phyloP scores from a whole-genome alignment of 2,329 filamentous ascomycete genomes.

The Colletotrichum zoysiae region DNA sequence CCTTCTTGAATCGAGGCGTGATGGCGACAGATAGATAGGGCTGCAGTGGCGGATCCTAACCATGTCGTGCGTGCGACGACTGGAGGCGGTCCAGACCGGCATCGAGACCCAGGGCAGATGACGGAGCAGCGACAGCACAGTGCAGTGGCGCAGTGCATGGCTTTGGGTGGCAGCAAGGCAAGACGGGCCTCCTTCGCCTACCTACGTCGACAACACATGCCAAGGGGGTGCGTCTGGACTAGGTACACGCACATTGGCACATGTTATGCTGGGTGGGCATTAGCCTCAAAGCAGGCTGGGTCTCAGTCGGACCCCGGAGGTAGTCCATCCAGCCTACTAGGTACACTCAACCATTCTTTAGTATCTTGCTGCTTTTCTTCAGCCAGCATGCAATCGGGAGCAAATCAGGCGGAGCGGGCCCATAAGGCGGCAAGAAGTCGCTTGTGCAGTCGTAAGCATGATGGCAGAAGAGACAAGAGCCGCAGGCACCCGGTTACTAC shows the following conservation, averaged over 20 bases:
- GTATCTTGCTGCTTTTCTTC: neutral
- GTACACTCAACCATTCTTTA: neutral
- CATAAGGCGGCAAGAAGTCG: conserved; percentile 4
- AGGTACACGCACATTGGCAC: conserved; percentile 4
- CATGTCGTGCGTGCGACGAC: conserved; percentile 28
- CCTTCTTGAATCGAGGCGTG: neutral
- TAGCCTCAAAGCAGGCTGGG: neutral
- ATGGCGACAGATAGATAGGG: conserved; percentile 33
- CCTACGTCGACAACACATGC: conserved; percentile 21
- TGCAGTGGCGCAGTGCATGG: neutral
- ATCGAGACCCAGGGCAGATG: neutral
- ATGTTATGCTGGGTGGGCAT: conserved; percentile 10
- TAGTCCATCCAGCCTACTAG: neutral
- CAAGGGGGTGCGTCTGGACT: conserved; percentile 4
- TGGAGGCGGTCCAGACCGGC: neutral
- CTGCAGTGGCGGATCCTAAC: conserved; percentile 32
- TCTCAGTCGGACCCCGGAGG: neutral
- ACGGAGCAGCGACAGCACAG: conserved; percentile 5
- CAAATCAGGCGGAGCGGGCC: conserved; percentile 2
- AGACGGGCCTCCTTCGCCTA: conserved; percentile 2
- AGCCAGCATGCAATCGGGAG: neutral
- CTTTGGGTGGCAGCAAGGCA: conserved; percentile 5
- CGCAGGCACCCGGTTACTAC: conserved; percentile 10
- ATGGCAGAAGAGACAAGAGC: conserved; percentile 23
- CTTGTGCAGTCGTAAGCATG: conserved; percentile 5